These are phyloP conservation scores for Amaranthus cruentus DNA, from an alignment of 148 eudicot species.

Conservation along the genomic window DNA sequence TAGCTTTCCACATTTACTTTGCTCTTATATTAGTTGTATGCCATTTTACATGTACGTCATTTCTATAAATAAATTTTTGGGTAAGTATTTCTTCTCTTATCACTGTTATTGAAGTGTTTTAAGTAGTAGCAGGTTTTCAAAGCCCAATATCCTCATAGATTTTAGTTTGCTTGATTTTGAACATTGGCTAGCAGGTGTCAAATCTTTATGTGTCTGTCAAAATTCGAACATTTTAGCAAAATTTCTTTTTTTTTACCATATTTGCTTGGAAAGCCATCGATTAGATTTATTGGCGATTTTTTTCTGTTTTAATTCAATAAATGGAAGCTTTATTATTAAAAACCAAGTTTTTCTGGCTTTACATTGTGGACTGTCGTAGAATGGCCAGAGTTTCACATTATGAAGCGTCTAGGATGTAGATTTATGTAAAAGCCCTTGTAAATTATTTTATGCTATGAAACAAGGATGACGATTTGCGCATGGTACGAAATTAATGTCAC, in stretches of 20 bases:
- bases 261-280: too few species aligned
- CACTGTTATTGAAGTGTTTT: background rate
- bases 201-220: too few species aligned
- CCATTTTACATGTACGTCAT: background rate
- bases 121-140: background rate
- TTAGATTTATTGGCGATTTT: too few species aligned
- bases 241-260: too few species aligned
- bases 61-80: background rate
- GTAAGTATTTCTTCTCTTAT: background rate
- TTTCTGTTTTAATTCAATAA: too few species aligned
- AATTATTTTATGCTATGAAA: background rate
- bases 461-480: background rate
- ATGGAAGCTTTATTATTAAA: background rate
- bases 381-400: background rate
- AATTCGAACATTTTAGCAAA: too few species aligned
- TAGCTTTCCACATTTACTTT: slow-evolving; percentile 3
- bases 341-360: background rate
- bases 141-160: background rate
- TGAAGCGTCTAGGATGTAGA: too few species aligned
- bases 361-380: background rate
- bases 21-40: background rate
- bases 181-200: background rate
- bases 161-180: background rate
- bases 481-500: too few species aligned
- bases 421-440: background rate